Evolutionary conservation across 2,329 filamentous ascomycete species (phyloP).

Genomic region (Colletotrichum sp.): DNA sequence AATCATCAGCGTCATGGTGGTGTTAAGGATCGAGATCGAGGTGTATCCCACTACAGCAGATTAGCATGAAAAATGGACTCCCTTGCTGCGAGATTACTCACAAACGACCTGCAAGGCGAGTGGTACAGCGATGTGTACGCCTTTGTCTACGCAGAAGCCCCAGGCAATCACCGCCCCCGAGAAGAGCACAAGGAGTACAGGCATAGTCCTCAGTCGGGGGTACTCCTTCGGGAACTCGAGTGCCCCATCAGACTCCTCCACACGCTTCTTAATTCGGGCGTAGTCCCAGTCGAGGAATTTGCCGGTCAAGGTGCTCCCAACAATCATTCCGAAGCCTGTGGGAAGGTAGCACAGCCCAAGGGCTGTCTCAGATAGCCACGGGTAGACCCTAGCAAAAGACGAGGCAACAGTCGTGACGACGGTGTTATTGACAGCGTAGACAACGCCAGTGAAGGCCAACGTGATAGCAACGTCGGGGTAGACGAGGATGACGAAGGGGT

Average conservation of each 20-base stretch:
- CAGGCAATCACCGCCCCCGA: conserved; percentile 28
- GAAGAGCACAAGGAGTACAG: conserved; percentile 27
- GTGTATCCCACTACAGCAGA: conserved; percentile 28
- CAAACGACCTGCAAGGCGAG: conserved; percentile 28
- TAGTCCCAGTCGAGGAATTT: conserved; percentile 35
- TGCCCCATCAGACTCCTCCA: not conserved
- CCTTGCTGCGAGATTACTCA: conserved; percentile 5
- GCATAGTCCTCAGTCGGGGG: conserved; percentile 29
- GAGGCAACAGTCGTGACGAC: conserved; percentile 38
- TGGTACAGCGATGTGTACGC: conserved; percentile 26
- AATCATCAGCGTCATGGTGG: conserved; percentile 35
- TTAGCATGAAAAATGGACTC: not conserved
- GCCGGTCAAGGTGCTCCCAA: conserved; percentile 31
- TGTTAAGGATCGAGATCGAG: conserved; percentile 34
- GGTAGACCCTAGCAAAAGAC: conserved; percentile 27
- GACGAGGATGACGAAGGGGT: conserved; percentile 35
- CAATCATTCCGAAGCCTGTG: conserved; percentile 33
- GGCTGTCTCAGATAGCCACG: conserved; percentile 31
- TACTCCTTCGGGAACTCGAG: conserved; percentile 30
- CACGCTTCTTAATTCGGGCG: conserved; percentile 22
- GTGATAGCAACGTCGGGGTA: conserved; percentile 34
- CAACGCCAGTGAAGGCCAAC: conserved; percentile 34
- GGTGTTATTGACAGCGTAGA: conserved; percentile 39
- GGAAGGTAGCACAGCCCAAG: conserved; percentile 36
- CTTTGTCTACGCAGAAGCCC: conserved; percentile 30